A percentile compares a stretch with the other conserved stretches of the same genome.
Conservation (phyloP, 2,329 filamentous ascomycete species). For the Pleomassaria siparia region DNA sequence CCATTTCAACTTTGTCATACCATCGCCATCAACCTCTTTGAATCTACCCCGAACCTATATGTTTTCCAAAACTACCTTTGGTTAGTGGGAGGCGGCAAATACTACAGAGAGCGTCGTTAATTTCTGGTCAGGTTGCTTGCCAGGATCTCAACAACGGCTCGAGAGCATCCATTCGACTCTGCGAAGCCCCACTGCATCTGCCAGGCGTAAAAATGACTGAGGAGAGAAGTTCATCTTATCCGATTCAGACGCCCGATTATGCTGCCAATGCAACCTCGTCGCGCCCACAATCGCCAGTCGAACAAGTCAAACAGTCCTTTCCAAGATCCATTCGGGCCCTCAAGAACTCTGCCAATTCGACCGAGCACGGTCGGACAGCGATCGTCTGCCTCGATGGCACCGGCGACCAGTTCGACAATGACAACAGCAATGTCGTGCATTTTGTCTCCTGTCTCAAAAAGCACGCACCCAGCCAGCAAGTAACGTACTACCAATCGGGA, state of each 20-base stretch:
- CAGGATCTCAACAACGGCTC: no score
- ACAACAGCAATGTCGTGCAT: constrained; percentile 51
- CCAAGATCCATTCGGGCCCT: constrained; percentile 33
- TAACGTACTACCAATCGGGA: constrained; percentile 46
- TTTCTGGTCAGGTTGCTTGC: no score
- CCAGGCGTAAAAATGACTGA: not conserved
- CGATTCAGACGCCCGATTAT: constrained; percentile 11
- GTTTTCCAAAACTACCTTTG: no score
- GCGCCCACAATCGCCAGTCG: not conserved
- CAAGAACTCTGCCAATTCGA: constrained; percentile 15
- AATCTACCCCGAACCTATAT: no score
- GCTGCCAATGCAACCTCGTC: not conserved
- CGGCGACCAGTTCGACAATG: constrained; percentile 47
- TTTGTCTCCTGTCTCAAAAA: constrained; percentile 50
- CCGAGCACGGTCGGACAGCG: constrained; percentile 32
- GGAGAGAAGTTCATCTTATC: not conserved
- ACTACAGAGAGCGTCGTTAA: no score
- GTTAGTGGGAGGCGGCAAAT: no score
- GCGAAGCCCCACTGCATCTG: no score
- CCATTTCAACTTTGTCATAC: no score
- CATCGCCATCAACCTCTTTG: no score
- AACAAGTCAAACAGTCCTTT: constrained; percentile 7
- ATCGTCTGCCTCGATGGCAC: constrained; percentile 50
- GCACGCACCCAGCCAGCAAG: constrained; percentile 37
- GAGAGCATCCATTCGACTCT: no score